These are phyloP conservation scores for Erythrobasidium hasegawianum DNA, from an alignment of 1,284 basidiomycete genomes.

Conservation along the genomic window DNA sequence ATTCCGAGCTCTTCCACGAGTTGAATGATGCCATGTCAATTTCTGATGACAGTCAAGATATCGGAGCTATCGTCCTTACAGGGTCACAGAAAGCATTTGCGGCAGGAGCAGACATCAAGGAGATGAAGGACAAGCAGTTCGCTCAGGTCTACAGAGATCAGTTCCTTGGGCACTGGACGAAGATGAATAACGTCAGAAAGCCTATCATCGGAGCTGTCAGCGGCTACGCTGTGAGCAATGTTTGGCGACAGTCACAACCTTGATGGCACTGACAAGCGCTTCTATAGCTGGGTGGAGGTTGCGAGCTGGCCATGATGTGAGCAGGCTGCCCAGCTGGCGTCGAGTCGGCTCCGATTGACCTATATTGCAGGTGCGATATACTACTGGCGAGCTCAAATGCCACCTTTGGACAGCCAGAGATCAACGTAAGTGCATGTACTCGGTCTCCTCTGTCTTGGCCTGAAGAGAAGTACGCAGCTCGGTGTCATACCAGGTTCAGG, in stretches of 20 bases:
- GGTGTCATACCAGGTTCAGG: conserved; percentile 87
- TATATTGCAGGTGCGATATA: conserved; percentile 67
- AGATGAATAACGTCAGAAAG: conserved; percentile 72
- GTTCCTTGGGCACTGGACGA: conserved; percentile 84
- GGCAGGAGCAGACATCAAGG: conserved; percentile 59
- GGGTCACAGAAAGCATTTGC: conserved; percentile 93
- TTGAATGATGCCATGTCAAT: conserved; percentile 75
- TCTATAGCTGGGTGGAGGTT: conserved; percentile 81
- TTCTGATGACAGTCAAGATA: conserved; percentile 51
- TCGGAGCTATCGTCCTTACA: conserved; percentile 86
- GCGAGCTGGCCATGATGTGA: conserved; percentile 89
- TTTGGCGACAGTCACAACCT: no score
- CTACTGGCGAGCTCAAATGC: conserved; percentile 91
- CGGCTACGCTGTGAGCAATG: conserved; percentile 89
- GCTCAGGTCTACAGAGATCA: conserved; percentile 83
- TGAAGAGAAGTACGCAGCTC: conserved; percentile 52
- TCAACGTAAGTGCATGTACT: conserved; percentile 61
- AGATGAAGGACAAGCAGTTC: conserved; percentile 69
- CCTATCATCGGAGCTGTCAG: conserved; percentile 94
- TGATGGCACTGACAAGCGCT: no score
- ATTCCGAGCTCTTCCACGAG: conserved; percentile 56
- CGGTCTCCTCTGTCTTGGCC: no score
- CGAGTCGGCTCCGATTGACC: not conserved
- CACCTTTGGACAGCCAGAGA: conserved; percentile 93
- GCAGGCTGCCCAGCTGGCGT: conserved; percentile 8